Evolutionary conservation across 345 rosid species (phyloP), one percentile per base, ranked within the genome.

Genomic region (Salix caprea): DNA sequence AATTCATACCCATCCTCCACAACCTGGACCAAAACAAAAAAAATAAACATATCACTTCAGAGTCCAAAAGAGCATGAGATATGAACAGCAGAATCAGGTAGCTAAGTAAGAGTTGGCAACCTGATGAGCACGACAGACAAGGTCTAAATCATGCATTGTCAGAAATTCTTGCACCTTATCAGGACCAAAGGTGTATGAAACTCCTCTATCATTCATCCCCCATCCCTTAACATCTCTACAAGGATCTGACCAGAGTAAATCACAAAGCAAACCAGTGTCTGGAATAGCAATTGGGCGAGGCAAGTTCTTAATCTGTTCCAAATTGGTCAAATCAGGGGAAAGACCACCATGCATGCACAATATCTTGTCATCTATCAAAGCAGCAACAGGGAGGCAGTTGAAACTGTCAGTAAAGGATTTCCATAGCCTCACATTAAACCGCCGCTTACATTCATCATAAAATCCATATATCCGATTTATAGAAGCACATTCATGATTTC

Each of bases 1-100:
- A 95, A 95, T 82, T 95, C 99, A 78, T 95, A 95, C 16, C 98
- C 98, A 86, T 94, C 98, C 83, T 94, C 98, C 85, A 95, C 99
- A 28, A 95, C 99, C 99, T 95, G 76, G 39, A 77, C 18, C 48
- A 54, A 72, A 71, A 44, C 2, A 48, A 11, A n/a, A 9, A n/a
- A 4, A 0, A 0, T 2, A 9, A 1, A n/a, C 23, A 56, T 9
- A 67, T 23, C 7, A 72, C 13, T 24, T 32, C 26, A 77, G 76
- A 18, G 8, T 76, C 76, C 66, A 30, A 48, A 67, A 26, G 73
- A 69, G 50, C 70, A 78, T 34, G 36, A 46, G 42, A 60, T 21
- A 75, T 19, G 44, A 39, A 67, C 60, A 23, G n/a, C 14, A 11
- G 48, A 58, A 48, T 19, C 39, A 19, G 11, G 13, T 4, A 40